phyloP scores from a whole-genome alignment of 2,329 filamentous ascomycete species.

The Lachnellula occidentalis region DNA sequence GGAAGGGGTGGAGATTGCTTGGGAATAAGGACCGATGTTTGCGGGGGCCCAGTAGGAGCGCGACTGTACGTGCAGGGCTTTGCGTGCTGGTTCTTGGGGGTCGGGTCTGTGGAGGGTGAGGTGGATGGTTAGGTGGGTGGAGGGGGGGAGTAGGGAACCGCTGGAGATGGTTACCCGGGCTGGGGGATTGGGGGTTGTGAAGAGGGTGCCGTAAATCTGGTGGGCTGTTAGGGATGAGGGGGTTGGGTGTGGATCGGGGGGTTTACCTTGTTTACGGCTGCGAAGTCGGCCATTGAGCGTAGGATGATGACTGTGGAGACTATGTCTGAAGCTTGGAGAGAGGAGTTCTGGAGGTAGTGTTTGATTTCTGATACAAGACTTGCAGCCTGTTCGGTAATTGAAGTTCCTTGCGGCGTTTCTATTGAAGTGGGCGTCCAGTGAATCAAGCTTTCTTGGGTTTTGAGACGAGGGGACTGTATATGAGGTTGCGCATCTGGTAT shows the following conservation, averaged over 20 bases:
- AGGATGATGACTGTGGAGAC: constrained; percentile 63
- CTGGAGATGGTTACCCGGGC: constrained; percentile 79
- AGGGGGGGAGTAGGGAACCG: constrained; percentile 57
- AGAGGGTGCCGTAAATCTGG: constrained; percentile 65
- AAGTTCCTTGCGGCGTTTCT: neutral
- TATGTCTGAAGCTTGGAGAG: constrained; percentile 39
- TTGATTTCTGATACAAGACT: constrained; percentile 43
- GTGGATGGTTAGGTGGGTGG: constrained; percentile 55
- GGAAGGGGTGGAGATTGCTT: constrained; percentile 61
- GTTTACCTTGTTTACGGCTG: constrained; percentile 55
- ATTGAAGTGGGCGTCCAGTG: constrained; percentile 18
- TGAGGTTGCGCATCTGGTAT: neutral
- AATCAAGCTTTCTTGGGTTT: neutral
- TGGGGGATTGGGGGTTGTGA: constrained; percentile 74
- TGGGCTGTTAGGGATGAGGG: constrained; percentile 1
- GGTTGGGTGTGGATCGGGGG: neutral
- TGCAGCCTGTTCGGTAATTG: constrained; percentile 44
- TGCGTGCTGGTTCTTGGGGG: constrained; percentile 34
- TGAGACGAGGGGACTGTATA: neutral
- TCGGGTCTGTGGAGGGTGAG: constrained; percentile 24
- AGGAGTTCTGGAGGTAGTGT: constrained; percentile 33
- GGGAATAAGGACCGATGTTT: constrained; percentile 95
- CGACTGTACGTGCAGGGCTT: constrained; percentile 81
- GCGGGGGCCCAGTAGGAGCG: constrained; percentile 96
- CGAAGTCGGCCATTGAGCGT: constrained; percentile 74